Base-by-base conservation (phyloP, 257 asterid species). In the Mitragyna speciosa region DNA sequence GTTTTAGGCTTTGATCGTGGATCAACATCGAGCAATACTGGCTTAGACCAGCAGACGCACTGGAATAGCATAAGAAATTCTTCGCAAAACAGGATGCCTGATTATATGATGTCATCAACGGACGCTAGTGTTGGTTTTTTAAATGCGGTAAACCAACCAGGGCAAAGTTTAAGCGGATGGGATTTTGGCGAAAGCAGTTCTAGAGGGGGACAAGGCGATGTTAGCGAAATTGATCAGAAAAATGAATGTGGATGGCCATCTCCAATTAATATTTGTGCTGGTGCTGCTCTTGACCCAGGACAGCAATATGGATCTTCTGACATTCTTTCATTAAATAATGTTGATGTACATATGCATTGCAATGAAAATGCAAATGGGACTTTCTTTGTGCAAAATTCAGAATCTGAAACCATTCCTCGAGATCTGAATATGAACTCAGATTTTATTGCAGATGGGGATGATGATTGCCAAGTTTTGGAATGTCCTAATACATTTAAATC, bases 111-210 rank as follows among this genome's bases (percentile, higher is more conserved):
- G 49, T 70, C 92, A 11, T 69, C 96, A 12, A 82, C 61, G 64
- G 92, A 86, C 26, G 48, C 90, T 30, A 85, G 74, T 52, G 48
- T 82, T 73, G 87, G 76, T 3, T 87, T 76, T 84, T 80, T 85
- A 76, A 85, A 82, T 85, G 87, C 76, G 77, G 80, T 76, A 49
- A 87, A 80, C 73, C 91, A 83, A 73, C 91, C 84, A 61, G 84
- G 85, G 64, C 88, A 71, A 52, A 83, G 30, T 64, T 51, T 45
- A 79, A 75, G 86, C 54, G 90, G 88, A 74, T 91, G 97, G 97
- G 86, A 77, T 82, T 85, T 87, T 63, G 97, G 97, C 43, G 97
- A 92, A 87, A 76, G 89, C 85, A 91, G 97, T 86, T 90, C 97
- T 47, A 78, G 88, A 73, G 80, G 76, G 9, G 76, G 84, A 70